Evolutionary conservation across 306 rosid species (phyloP), one percentile per base, ranked within the genome.

Genomic region (Lathyrus aphaca): DNA sequence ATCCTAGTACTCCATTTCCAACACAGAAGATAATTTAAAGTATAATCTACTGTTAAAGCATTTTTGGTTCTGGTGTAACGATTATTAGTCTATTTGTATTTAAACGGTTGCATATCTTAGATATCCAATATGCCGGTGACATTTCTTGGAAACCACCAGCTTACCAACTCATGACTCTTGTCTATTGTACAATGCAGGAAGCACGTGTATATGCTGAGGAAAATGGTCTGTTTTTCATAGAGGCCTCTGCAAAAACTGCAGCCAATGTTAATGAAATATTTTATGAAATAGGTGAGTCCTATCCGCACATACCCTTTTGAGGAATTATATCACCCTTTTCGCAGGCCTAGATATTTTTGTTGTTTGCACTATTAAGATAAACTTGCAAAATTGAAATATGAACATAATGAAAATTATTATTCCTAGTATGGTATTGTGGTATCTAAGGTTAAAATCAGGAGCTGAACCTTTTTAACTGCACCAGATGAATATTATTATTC

Each of bases 231-330:
- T 85, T 82, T 77, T 85, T 85, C 64, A 71, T 82, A 74, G 89
- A 85, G 81, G 82, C 89, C 64, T 85, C 89, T 74, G 89, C 89
- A 43, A 85, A 85, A 77, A 74, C 84, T 43, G 83, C 89, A 48
- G 68, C 81, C 64, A 85, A 85, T 49, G 89, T 85, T 25, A 85
- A 85, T 74, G 89, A 85, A 51, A 50, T 85, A 77, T 85, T 85
- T 69, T 74, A 82, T 77, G 89, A 85, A 77, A 85, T 85, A 79
- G 89, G 89, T 84, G 32, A 6, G 40, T 40, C 68, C 40, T 40
- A 63, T 40, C 77, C 60, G 32, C n/a, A 5, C 59, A 37, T 66
- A 56, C 32, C 30, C 15, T 61, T 61, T 51, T 50, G 44, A 35
- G 53, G 69, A 67, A 62, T 61, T 15, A 14, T 50, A 44, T 12